Conservation (phyloP, 306 rosid species). For the Trifolium dubium region DNA sequence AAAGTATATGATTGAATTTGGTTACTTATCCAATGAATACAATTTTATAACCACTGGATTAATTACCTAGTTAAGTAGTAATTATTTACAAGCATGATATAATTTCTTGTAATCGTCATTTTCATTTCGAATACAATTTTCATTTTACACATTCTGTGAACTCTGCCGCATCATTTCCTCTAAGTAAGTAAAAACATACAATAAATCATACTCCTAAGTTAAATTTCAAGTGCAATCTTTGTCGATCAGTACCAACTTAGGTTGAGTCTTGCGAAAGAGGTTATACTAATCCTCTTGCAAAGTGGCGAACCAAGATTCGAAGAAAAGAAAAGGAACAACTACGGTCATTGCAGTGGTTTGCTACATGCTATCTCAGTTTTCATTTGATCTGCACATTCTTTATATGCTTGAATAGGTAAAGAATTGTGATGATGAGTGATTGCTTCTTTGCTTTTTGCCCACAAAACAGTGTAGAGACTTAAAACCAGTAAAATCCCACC, state of each 20-base stretch:
- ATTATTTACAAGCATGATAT: neutral
- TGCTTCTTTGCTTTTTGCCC: slow-evolving; percentile 52
- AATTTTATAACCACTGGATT: neutral
- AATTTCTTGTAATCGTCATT: neutral
- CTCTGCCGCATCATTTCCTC: neutral
- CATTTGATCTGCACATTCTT: slow-evolving; percentile 19
- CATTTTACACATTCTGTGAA: neutral
- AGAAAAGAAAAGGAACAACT: neutral
- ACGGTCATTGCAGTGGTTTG: neutral
- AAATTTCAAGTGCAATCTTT: no score
- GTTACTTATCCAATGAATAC: neutral
- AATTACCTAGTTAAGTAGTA: neutral
- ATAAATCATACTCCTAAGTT: neutral
- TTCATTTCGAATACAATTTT: slow-evolving; percentile 3
- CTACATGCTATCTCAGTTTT: slow-evolving; percentile 35
- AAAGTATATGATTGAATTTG: neutral
- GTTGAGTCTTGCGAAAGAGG: no score
- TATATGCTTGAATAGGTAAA: slow-evolving; percentile 39
- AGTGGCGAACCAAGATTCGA: no score
- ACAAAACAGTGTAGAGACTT: slow-evolving; percentile 54
- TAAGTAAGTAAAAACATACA: neutral
- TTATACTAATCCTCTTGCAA: no score
- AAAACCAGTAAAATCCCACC: slow-evolving; percentile 52
- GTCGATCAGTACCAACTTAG: neutral
- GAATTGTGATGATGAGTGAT: slow-evolving; percentile 8